A percentile compares a stretch with the other conserved stretches of the same genome.
Evolutionary conservation across 2,329 filamentous ascomycete species (phyloP).

Genomic region (Leptosphaerulina australis): DNA sequence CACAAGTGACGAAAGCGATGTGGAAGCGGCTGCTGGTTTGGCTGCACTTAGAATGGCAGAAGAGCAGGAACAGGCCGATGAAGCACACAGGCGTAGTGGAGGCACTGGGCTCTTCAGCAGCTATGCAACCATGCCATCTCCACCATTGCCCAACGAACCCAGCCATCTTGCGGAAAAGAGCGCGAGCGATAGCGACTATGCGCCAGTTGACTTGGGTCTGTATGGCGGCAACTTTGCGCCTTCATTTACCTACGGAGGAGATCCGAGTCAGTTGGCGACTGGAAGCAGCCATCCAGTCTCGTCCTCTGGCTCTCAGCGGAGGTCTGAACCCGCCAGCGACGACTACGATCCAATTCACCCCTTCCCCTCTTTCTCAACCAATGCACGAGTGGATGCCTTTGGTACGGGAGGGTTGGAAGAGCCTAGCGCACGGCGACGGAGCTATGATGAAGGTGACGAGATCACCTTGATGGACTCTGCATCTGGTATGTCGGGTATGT

Average conservation of each 20-base stretch:
- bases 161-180: conserved; percentile 28
- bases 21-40: conserved; percentile 82
- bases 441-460: conserved; percentile 94
- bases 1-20: conserved; percentile 76
- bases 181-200: conserved; percentile 72
- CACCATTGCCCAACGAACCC: conserved; percentile 49
- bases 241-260: conserved; percentile 65
- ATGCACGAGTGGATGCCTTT: conserved; percentile 81
- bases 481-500: conserved; percentile 30
- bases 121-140: conserved; percentile 50
- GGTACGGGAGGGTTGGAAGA: conserved; percentile 88
- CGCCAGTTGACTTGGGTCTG: conserved; percentile 71
- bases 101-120: conserved; percentile 58
- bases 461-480: conserved; percentile 52
- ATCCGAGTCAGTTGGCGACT: conserved; percentile 51
- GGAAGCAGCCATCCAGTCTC: conserved; percentile 51
- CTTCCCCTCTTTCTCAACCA: conserved; percentile 61
- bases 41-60: conserved; percentile 85
- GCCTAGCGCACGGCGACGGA: conserved; percentile 73
- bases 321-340: conserved; percentile 52
- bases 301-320: conserved; percentile 53
- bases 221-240: conserved; percentile 75
- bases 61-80: conserved; percentile 69
- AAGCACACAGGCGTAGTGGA: conserved; percentile 64
- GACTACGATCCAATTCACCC: conserved; percentile 60